Evolutionary conservation across 768 basidiomycete species (phyloP), one percentile per base, ranked within the genome.

Genomic region (Lactarius pseudohatsudake): DNA sequence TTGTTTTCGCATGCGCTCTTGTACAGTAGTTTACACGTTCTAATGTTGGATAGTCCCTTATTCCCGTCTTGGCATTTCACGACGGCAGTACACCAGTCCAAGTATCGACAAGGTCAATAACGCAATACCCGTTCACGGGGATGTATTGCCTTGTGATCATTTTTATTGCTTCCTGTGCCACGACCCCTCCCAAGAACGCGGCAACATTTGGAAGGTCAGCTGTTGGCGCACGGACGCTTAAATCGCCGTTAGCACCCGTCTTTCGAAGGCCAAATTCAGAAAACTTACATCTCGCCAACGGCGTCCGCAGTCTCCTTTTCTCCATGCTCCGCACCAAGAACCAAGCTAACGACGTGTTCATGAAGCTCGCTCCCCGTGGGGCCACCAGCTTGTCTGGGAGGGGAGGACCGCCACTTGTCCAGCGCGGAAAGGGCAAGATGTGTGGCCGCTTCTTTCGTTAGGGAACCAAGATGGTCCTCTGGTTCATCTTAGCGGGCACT

Each of bases 131-230:
- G 67, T 89, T 86, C 69, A 96, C 84, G 9, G 97, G 96, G 16
- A 96, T 84, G 74, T 99, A 99, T 77, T 99, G 97, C 72, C 86
- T 88, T 64, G 96, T 99, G 72, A 96, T 89, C 78, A 98, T 83
- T 83, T 99, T 98, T 82, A 98, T 98, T 7, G 88, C 87, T 75
- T 99, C 97, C 72, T 99, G 97, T 30, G 96, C 94, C 22, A 98
- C 89, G 41, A 98, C 76, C 2, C 97, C 97, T 1, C 97, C 97
- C 0, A 98, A 80, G 73, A 98, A 86, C 2, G 96, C 96, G 0
- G 96, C 93, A 2, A 89, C 95, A 70, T 95, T 98, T 7, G 96
- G 96, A 3, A 98, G 78, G 72, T 96, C 94, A 3, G 92, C 88
- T 0, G 84, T 87, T 2, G 91, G 92, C 9, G 93, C 82, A 2